A percentile compares a stretch with the other conserved stretches of the same genome.
phyloP scores from a whole-genome alignment of 2,329 filamentous ascomycete species.

The Colletotrichum liriopes region DNA sequence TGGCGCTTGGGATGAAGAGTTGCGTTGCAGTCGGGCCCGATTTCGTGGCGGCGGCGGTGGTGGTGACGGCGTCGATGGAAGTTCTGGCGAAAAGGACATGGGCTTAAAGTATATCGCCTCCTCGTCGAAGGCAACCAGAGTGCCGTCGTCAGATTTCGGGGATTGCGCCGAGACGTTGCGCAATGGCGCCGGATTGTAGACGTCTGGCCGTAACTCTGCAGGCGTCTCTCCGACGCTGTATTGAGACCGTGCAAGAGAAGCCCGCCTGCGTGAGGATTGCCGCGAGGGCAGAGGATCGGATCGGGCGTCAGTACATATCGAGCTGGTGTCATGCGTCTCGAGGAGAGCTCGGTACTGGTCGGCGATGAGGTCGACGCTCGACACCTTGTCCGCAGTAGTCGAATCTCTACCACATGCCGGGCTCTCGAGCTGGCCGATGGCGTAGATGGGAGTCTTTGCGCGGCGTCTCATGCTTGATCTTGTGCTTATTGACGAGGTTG shows the following conservation, averaged over 20 bases:
- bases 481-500: conserved; percentile 43
- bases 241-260: conserved; percentile 8
- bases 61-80: conserved; percentile 50
- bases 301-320: conserved; percentile 50
- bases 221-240: conserved; percentile 6
- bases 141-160: conserved; percentile 61
- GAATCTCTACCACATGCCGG: conserved; percentile 46
- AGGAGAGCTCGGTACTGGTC: conserved; percentile 66
- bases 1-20: background rate
- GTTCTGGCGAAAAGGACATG: conserved; percentile 56
- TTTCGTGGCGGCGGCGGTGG: conserved; percentile 43
- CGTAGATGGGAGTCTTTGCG: conserved; percentile 67
- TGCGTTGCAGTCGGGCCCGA: conserved; percentile 29
- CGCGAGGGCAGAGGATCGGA: conserved; percentile 47
- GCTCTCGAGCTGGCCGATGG: conserved; percentile 65
- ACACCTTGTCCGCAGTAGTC: conserved; percentile 51
- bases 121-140: conserved; percentile 63
- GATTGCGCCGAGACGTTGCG: conserved; percentile 47
- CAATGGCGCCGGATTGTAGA: conserved; percentile 9
- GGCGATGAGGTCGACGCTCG: conserved; percentile 65
- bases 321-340: conserved; percentile 56
- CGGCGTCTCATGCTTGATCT: conserved; percentile 58
- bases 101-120: conserved; percentile 65
- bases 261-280: conserved; percentile 5
- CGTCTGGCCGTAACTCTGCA: conserved; percentile 10